Percentiles rank a stretch among this genome's conserved stretches.
Evolutionary conservation across 169 alveolate genomes (phyloP).

Genomic region (Toxoplasma gondii): DNA sequence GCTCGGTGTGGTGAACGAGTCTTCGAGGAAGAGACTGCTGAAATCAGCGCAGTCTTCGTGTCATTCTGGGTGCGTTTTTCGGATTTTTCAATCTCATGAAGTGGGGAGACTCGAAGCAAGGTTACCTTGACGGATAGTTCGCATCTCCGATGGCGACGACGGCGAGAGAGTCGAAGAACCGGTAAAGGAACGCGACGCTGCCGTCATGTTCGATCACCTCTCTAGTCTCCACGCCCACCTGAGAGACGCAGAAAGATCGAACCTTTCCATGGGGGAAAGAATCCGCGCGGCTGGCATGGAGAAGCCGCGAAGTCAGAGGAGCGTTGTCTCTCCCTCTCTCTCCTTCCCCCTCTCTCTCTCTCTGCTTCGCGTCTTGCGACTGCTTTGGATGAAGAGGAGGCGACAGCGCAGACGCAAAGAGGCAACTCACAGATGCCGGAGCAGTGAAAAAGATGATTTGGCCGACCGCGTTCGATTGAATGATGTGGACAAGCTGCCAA

Average conservation of each 20-base stretch:
- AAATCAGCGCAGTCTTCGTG: too few relatives aligned
- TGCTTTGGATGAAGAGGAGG: too few relatives aligned
- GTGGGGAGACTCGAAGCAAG: too few relatives aligned
- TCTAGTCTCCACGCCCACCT: neutral
- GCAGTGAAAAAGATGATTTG: neutral
- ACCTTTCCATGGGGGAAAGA: neutral
- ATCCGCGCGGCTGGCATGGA: neutral
- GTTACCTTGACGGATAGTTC: conserved; percentile 15
- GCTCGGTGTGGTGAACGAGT: too few relatives aligned
- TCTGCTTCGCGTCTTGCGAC: too few relatives aligned
- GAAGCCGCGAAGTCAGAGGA: neutral
- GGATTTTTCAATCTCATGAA: too few relatives aligned
- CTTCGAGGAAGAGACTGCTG: too few relatives aligned
- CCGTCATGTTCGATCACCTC: conserved; percentile 22
- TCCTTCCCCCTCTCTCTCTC: too few relatives aligned
- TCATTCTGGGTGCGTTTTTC: too few relatives aligned
- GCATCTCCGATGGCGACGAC: conserved; percentile 37
- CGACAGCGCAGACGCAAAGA: neutral
- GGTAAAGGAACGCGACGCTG: conserved; percentile 20
- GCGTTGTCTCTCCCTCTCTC: too few relatives aligned
- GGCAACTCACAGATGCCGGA: neutral
- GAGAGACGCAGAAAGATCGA: neutral
- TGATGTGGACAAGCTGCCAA: too few relatives aligned
- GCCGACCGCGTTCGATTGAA: too few relatives aligned
- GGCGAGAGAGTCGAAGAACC: conserved; percentile 34